Evolutionary conservation across 495 filamentous ascomycete species (phyloP), one percentile per base, ranked within the genome.

Genomic region (Aspergillus avenaceus): DNA sequence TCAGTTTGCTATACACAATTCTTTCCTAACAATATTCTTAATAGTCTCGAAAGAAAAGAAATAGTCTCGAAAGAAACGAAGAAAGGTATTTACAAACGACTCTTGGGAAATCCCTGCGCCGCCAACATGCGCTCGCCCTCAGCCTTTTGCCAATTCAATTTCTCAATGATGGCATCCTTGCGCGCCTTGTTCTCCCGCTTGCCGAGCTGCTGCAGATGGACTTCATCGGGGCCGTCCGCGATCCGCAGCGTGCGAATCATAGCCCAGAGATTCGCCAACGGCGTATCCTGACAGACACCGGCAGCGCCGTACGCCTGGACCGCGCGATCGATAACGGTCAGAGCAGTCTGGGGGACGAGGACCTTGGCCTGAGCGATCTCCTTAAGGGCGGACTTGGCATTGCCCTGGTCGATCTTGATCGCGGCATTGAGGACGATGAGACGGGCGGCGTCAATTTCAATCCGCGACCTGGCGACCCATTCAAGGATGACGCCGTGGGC

Each of bases 201-300:
- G 9, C 90, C 91, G 70, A 96, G 75, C 66, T 96, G 91, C 72
- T 95, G 87, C 65, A 96, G 67, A 69, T 96, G 91, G 31, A 95
- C 90, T 78, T 96, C 91, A 69, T 96, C 91, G 0, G 91, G 91
- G 5, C 91, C 91, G 70, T 96, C 91, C 4, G 88, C 91, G 60
- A 96, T 81, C 46, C 88, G 76, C 56, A 96, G 63, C 2, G 91
- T 96, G 25, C 91, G 76, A 57, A 89, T 86, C 45, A 80, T 68
- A 19, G 91, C 87, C 91, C 91, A 95, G 82, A 91, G 81, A 57
- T 81, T 82, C 21, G 91, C 90, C 45, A 96, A 74, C 19, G 91
- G 91, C 2, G 91, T 95, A 71, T 96, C 91, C 71, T 95, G 91
- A 59, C 83, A 88, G 24, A 96, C 83, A 64, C 91, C 91, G 1